Base-by-base conservation (phyloP, 176 grass and related monocot species). In the Bothriochloa decipiens region DNA sequence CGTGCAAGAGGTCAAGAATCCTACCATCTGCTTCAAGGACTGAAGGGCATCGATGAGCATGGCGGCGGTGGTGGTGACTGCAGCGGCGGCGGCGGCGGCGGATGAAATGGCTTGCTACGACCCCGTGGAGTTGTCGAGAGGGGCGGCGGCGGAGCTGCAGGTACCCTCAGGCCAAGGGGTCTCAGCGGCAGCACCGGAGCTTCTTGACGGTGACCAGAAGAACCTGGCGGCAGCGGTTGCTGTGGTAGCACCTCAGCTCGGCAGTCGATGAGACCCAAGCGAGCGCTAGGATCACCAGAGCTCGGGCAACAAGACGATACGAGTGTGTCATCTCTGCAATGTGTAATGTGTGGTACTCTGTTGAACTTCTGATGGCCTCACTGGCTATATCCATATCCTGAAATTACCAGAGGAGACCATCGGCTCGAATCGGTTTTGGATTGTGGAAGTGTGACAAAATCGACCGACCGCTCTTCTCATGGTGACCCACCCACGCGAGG, bases 91-190 rank as follows among this genome's bases (percentile, higher is more conserved):
- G 50, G 80, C 8, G 50, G 53, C 0, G 66, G 20, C 0, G 37
- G 74, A 15, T 16, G 36, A 22, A 78, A 7, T 11, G 29, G 29
- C 29, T 32, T 32, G 29, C 29, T 32, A 29, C 47, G 20, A 20
- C 1, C 27, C 26, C 66, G 53, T 14, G 18, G 15, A 9, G 43
- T 28, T 7, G 8, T 42, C 0, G 85, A 5, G 46, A 0, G 45
- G 20, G 78, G 61, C 23, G 85, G 70, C 0, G 85, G 70, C 36
- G 46, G 70, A 52, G 57, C 32, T 2, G 1, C 39, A 1, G 66
- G 75, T 6, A 0, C 16, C 57, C 84, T 80, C 41, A n/a, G 23
- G 39, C 84, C 84, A 49, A 79, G 78, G 57, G 68, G 70, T 11
- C 25, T 20, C 29, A 16, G 17, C 11, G n/a, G 22, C 25, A 7